phyloP scores from a whole-genome alignment of 345 rosid species.

The Lenwebbia sp. region DNA sequence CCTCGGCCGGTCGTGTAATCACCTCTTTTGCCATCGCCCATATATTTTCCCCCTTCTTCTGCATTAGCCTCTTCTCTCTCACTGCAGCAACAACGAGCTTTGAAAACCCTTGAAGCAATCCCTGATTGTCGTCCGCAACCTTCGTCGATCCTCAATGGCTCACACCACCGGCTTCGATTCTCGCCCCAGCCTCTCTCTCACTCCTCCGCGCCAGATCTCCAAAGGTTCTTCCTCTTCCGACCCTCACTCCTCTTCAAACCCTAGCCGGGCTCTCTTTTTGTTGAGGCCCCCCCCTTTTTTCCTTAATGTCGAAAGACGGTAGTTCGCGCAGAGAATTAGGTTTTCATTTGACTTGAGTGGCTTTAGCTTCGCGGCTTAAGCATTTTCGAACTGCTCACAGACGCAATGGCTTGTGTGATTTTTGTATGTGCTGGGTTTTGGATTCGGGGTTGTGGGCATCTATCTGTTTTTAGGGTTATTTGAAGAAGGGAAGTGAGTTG shows the following conservation, averaged over 20 bases:
- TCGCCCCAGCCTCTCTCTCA: conserved; percentile 37
- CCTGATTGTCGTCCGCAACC: not conserved
- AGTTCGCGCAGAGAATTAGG: not conserved
- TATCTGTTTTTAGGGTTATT: not conserved
- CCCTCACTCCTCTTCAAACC: not conserved
- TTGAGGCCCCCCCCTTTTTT: not conserved
- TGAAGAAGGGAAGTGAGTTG: not conserved
- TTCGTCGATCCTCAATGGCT: conserved; percentile 40
- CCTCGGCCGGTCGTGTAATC: not conserved
- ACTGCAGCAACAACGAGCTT: not conserved
- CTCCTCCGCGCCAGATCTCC: conserved; percentile 71
- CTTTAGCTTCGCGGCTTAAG: not conserved
- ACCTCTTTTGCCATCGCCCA: not conserved
- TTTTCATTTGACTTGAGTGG: conserved; percentile 6
- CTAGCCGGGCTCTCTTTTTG: not conserved
- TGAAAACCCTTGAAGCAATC: not conserved
- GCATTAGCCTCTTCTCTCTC: not conserved
- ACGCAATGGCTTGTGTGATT: not conserved
- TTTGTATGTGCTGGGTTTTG: not conserved
- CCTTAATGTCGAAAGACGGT: not conserved
- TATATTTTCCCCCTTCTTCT: not conserved
- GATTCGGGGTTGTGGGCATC: not conserved
- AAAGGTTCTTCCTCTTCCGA: conserved; percentile 33
- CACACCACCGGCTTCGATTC: conserved; percentile 38
- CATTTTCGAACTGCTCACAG: not conserved